A percentile compares a stretch with the other conserved stretches of the same genome.
Conservation (phyloP, 257 asterid species). For the Nyctanthes arbortristis region DNA sequence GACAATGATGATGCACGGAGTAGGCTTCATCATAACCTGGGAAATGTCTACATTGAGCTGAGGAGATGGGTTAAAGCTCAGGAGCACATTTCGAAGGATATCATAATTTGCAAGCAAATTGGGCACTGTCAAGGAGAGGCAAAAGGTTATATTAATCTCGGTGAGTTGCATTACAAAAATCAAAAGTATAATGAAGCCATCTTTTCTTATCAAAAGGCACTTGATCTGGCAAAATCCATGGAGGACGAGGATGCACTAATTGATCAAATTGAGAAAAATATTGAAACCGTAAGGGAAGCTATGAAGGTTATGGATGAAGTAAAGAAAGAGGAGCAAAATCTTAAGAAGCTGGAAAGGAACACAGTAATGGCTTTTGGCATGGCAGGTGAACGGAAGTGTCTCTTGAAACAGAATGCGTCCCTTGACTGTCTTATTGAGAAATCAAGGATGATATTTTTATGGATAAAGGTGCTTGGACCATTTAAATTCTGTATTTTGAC, state of each 20-base stretch:
- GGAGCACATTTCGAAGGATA: slow-evolving; percentile 71
- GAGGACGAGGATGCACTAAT: slow-evolving; percentile 81
- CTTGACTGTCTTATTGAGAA: slow-evolving; percentile 76
- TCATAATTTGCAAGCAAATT: slow-evolving; percentile 65
- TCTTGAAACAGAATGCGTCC: slow-evolving; percentile 65
- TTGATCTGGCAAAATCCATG: slow-evolving; percentile 75
- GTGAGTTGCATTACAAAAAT: slow-evolving; percentile 74
- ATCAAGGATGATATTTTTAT: slow-evolving; percentile 65
- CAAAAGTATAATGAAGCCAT: slow-evolving; percentile 73
- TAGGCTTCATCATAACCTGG: slow-evolving; percentile 98
- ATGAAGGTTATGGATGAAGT: slow-evolving; percentile 59
- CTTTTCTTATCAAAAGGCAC: slow-evolving; percentile 72
- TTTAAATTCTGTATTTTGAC: slow-evolving; percentile 13
- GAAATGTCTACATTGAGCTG: slow-evolving; percentile 71
- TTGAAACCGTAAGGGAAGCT: slow-evolving; percentile 63
- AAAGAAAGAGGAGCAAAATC: slow-evolving; percentile 70
- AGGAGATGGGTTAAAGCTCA: slow-evolving; percentile 76
- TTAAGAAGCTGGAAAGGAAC: slow-evolving; percentile 73
- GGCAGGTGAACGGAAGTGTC: slow-evolving; percentile 62
- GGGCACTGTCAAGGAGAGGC: slow-evolving; percentile 95
- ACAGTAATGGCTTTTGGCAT: slow-evolving; percentile 62
- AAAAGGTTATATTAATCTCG: slow-evolving; percentile 84
- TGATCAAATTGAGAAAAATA: slow-evolving; percentile 61
- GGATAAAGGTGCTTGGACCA: slow-evolving; percentile 52
- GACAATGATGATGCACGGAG: slow-evolving; percentile 76